Base-by-base conservation (phyloP, 139 green algal species). In the Picochlorum sp. region DNA sequence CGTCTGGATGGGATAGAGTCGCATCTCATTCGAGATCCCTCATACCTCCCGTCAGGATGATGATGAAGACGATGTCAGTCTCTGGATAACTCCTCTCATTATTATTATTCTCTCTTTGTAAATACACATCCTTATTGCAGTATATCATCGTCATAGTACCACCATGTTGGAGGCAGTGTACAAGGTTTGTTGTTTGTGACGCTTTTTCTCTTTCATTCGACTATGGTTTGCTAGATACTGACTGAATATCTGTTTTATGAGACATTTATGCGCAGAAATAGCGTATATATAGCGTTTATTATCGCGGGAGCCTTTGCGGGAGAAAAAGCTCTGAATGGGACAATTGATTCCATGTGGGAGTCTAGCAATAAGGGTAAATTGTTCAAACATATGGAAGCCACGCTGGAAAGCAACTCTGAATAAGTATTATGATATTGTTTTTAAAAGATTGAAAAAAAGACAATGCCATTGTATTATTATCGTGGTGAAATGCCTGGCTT, bases 321-420 rank as follows among this genome's bases (percentile, higher is more conserved):
- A 23, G 73, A 79, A 60, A 54, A 28, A 65, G 72, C 74, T 61
- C 64, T 79, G 16, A 55, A 75, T 30, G 30, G 23, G 10, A 20
- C 57, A 26, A 26, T 47, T 28, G 58, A 79, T 32, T 55, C 44
- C 38, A 18, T 75, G 26, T 79, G 73, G 73, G 68, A 79, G 62
- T 75, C 67, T 7, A 72, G 75, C 63, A 79, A 79, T 63, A 58
- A 75, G 41, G 67, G 67, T 57, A 78, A 78, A 64, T 54, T 78
- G 37, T 78, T 49, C 65, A 78, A 78, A 61, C 34, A 73, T 68
- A 68, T 77, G 44, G 23, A 56, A 41, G 10, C 57, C 18, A 59
- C 13, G n/a, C 58, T 65, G 20, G 18, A 21, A 23, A 32, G n/a
- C 8, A 65, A 16, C 20, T 21, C 20, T 18, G 20, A 59, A 59